Evolutionary conservation across 2,329 filamentous ascomycete species (phyloP).

Genomic region (Arthroderma sp.): DNA sequence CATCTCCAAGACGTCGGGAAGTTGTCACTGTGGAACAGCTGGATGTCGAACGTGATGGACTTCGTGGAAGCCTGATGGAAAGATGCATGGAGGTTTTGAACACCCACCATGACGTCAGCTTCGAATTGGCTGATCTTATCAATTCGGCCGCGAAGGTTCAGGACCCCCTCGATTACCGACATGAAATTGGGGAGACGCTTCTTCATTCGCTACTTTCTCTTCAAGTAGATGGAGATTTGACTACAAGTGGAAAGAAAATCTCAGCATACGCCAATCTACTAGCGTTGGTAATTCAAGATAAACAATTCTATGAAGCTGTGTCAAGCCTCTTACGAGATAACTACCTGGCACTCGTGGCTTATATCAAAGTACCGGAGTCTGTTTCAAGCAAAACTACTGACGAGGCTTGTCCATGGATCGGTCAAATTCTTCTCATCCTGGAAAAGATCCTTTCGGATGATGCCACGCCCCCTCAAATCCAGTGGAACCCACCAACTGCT

Average conservation of each 20-base stretch:
- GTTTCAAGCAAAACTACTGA: slow-evolving; percentile 53
- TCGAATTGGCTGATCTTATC: slow-evolving; percentile 82
- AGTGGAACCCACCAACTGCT: slow-evolving; percentile 49
- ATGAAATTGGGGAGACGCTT: slow-evolving; percentile 69
- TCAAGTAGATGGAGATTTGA: slow-evolving; percentile 44
- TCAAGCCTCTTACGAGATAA: slow-evolving; percentile 62
- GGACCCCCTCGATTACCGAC: slow-evolving; percentile 45
- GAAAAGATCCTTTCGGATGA: slow-evolving; percentile 87
- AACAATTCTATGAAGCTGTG: slow-evolving; percentile 64
- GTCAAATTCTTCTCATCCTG: slow-evolving; percentile 75
- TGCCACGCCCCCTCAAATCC: slow-evolving; percentile 60
- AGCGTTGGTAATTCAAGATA: slow-evolving; percentile 73
- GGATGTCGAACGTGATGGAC: slow-evolving; percentile 56
- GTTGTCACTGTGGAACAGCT: slow-evolving; percentile 58
- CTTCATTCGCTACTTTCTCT: slow-evolving; percentile 67
- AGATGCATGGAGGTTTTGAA: slow-evolving; percentile 82
- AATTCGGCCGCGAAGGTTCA: slow-evolving; percentile 54
- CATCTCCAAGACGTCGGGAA: slow-evolving; percentile 18
- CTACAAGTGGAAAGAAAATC: slow-evolving; percentile 52
- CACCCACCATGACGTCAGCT: slow-evolving; percentile 73
- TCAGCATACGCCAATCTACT: slow-evolving; percentile 86
- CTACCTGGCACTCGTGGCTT: slow-evolving; percentile 61
- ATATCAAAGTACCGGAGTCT: slow-evolving; percentile 50
- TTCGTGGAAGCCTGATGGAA: slow-evolving; percentile 70
- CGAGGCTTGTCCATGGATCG: slow-evolving; percentile 82